Conservation (phyloP, 192 early-diverging fungal species). For the Jimgerdemannia flammicorona region DNA sequence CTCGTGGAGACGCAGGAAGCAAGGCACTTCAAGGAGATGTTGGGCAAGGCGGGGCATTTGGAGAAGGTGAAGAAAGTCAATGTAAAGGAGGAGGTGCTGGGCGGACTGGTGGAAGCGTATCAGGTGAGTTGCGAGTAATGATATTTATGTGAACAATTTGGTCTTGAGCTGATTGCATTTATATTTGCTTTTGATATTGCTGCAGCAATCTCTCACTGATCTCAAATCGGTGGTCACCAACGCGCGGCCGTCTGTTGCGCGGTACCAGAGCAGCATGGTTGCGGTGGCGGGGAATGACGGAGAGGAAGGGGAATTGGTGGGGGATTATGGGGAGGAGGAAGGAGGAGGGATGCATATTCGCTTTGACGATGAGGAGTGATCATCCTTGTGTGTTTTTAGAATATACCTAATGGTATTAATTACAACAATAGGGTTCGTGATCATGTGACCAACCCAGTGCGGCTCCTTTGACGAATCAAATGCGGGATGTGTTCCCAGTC, state of each 20-base stretch:
- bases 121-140: background rate
- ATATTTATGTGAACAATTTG: background rate
- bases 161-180: background rate
- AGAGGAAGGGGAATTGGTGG: too few species aligned
- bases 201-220: background rate
- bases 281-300: background rate
- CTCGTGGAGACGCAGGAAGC: constrained; percentile 67
- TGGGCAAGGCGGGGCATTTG: constrained; percentile 58
- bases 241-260: background rate
- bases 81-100: constrained; percentile 39
- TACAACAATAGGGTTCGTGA: too few species aligned
- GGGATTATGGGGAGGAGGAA: background rate
- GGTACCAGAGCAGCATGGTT: background rate
- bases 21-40: constrained; percentile 70
- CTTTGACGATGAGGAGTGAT: background rate
- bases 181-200: background rate
- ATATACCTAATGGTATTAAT: too few species aligned
- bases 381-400: background rate
- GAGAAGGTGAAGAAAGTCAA: constrained; percentile 49
- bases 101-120: constrained; percentile 29
- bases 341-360: background rate
- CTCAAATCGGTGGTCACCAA: background rate
- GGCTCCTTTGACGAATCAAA: too few species aligned
- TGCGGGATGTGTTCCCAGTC: too few species aligned
- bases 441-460: too few species aligned